Evolutionary conservation across 345 rosid species (phyloP).

Genomic region (Excoecaria cochinchinensis): DNA sequence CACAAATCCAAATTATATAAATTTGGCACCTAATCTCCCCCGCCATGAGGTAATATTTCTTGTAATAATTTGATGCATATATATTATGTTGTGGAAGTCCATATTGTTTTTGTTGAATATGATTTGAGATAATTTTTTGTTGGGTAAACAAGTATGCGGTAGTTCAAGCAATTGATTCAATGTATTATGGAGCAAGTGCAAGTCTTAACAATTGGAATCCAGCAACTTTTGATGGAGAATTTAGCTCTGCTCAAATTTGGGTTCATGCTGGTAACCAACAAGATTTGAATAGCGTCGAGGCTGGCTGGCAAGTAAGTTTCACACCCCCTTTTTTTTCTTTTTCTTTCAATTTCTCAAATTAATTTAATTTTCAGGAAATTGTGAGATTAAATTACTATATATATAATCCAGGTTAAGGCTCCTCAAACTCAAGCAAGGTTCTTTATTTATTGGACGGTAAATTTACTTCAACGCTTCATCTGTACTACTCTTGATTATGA

Average conservation of each 20-base stretch:
- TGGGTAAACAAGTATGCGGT: not conserved
- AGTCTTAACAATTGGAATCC: constrained; percentile 29
- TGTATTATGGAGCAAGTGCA: constrained; percentile 25
- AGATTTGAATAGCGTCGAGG: constrained; percentile 12
- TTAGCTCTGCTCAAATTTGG: constrained; percentile 24
- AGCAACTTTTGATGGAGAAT: not conserved
- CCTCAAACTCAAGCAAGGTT: not conserved
- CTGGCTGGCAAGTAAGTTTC: constrained; percentile 22
- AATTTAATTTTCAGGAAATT: not conserved
- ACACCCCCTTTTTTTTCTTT: too few relatives aligned
- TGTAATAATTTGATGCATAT: too few relatives aligned
- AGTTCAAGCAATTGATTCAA: not conserved
- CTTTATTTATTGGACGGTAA: constrained; percentile 18
- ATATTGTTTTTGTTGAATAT: not conserved
- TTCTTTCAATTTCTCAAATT: not conserved
- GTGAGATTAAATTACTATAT: too few relatives aligned
- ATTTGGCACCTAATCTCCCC: not conserved
- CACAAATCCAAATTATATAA: not conserved
- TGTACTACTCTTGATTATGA: too few relatives aligned
- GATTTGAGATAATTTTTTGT: not conserved
- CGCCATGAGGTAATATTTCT: not conserved
- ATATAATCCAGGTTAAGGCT: not conserved
- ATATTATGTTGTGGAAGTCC: too few relatives aligned
- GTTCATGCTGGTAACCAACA: not conserved
- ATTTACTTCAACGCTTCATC: not conserved